These are phyloP conservation scores for Pleoardoris graminearum DNA, from an alignment of 2,329 filamentous ascomycete genomes.

Conservation along the genomic window DNA sequence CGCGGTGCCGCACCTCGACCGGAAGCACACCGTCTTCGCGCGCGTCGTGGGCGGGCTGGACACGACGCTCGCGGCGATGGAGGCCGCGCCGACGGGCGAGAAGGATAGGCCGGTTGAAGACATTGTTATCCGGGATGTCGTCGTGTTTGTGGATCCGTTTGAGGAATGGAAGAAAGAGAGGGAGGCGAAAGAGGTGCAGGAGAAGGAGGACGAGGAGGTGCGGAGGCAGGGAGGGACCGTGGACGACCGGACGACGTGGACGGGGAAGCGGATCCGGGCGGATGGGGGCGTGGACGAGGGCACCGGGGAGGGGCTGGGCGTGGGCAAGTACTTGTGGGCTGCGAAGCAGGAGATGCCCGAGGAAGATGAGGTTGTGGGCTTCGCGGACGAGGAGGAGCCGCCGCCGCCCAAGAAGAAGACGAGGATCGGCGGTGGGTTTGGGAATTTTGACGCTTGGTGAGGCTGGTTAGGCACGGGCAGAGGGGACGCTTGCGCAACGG, in stretches of 20 bases:
- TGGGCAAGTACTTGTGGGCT: conserved; percentile 83
- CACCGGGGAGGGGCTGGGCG: conserved; percentile 57
- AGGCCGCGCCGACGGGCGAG: conserved; percentile 73
- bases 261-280: conserved; percentile 81
- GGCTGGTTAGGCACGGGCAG: too few species aligned
- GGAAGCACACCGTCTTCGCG: conserved; percentile 97
- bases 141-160: conserved; percentile 91
- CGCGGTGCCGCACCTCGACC: conserved; percentile 79
- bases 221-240: conserved; percentile 71
- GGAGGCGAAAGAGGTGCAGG: conserved; percentile 58
- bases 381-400: conserved; percentile 61
- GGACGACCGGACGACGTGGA: conserved; percentile 93
- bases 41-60: conserved; percentile 77
- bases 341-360: conserved; percentile 48
- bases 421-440: conserved; percentile 79
- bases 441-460: conserved; percentile 92
- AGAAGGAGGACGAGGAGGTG: conserved; percentile 67
- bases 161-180: conserved; percentile 82
- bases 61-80: conserved; percentile 73
- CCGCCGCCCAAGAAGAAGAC: conserved; percentile 76
- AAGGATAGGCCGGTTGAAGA: conserved; percentile 76
- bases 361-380: conserved; percentile 64
- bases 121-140: conserved; percentile 78
- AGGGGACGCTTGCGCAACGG: too few species aligned
- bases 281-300: conserved; percentile 62